These are phyloP conservation scores for Claviceps citrina DNA, from an alignment of 2,329 filamentous ascomycete species.

Conservation along the genomic window DNA sequence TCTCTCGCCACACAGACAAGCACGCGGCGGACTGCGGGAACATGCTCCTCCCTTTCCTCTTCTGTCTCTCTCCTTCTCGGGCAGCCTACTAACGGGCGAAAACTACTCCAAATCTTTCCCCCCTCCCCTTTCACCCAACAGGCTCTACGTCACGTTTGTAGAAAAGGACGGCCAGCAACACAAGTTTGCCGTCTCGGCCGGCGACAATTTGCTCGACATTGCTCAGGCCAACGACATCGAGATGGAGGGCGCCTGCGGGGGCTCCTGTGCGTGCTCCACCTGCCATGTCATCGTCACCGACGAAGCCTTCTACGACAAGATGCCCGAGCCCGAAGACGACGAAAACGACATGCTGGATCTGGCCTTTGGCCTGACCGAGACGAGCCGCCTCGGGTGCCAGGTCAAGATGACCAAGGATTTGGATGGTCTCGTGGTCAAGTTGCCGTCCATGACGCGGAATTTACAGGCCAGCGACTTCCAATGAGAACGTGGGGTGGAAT, in stretches of 20 bases:
- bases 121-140: constrained; percentile 19
- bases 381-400: constrained; percentile 70
- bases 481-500: constrained; percentile 3
- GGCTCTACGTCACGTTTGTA: constrained; percentile 78
- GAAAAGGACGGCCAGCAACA: constrained; percentile 72
- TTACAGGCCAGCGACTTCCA: constrained; percentile 87
- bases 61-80: too few relatives aligned
- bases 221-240: constrained; percentile 89
- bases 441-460: constrained; percentile 91
- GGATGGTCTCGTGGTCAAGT: constrained; percentile 68
- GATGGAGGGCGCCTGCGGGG: constrained; percentile 96
- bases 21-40: background rate
- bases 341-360: constrained; percentile 86
- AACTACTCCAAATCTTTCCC: background rate
- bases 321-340: constrained; percentile 63
- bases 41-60: too few relatives aligned
- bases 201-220: constrained; percentile 89
- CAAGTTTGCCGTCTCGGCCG: constrained; percentile 65
- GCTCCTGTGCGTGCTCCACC: constrained; percentile 82
- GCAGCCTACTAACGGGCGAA: background rate
- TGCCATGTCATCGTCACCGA: constrained; percentile 78
- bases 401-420: constrained; percentile 82
- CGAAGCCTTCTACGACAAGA: constrained; percentile 59
- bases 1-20: background rate
- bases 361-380: constrained; percentile 81